Percentiles rank a stretch among this genome's conserved stretches.
These are phyloP conservation scores for Zasmidium cellare DNA, from an alignment of 2,329 filamentous ascomycete species.

Conservation along the genomic window DNA sequence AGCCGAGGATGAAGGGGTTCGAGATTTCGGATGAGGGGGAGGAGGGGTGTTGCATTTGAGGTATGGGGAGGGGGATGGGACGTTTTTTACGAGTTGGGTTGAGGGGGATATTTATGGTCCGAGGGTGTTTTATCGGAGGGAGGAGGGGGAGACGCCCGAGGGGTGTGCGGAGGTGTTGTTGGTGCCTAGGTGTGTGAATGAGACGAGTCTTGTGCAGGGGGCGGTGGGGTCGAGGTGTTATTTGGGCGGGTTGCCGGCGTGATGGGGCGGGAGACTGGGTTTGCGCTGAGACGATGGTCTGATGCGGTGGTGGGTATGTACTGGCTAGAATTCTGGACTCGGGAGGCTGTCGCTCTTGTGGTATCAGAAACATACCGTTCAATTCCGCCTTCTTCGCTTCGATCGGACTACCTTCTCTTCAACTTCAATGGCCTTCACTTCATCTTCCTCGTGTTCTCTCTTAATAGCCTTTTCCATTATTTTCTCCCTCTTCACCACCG, in stretches of 20 bases:
- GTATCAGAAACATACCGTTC: too few species aligned
- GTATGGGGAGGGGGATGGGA: conserved; percentile 11
- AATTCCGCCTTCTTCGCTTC: conserved; percentile 37
- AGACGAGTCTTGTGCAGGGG: neutral
- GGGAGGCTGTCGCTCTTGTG: too few species aligned
- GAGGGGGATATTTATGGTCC: conserved; percentile 11
- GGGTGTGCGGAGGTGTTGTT: conserved; percentile 14
- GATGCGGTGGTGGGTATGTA: too few species aligned
- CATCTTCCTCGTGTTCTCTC: conserved; percentile 41
- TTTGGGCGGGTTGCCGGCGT: neutral
- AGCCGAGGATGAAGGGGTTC: conserved; percentile 1
- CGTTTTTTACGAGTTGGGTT: conserved; percentile 10
- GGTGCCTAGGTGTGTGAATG: conserved; percentile 10
- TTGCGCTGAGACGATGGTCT: too few species aligned
- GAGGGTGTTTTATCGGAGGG: conserved; percentile 7
- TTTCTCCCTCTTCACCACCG: conserved; percentile 35
- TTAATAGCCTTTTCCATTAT: conserved; percentile 42
- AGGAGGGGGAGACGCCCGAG: conserved; percentile 1
- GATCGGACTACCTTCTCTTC: conserved; percentile 39
- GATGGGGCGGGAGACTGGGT: too few species aligned
- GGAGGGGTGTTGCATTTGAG: conserved; percentile 4
- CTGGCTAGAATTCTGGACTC: too few species aligned
- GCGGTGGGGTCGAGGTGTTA: neutral
- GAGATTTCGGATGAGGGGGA: conserved; percentile 3
- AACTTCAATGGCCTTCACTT: conserved; percentile 40